A percentile compares a stretch with the other conserved stretches of the same genome.
phyloP scores from a whole-genome alignment of 2,329 filamentous ascomycete genomes.

The Neopestalotiopsis rosae region DNA sequence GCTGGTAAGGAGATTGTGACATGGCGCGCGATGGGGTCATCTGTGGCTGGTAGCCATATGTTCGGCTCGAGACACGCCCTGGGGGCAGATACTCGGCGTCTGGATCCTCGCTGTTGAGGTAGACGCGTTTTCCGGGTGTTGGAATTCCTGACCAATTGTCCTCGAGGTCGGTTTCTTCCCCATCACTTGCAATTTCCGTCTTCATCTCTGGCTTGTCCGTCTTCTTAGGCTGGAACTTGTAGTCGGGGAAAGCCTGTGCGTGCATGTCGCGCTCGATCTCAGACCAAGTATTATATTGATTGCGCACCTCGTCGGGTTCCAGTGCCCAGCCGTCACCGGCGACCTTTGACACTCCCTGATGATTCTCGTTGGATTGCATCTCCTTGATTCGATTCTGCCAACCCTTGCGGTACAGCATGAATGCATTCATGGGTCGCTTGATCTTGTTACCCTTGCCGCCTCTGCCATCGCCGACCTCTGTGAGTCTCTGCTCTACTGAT shows the following conservation, averaged over 20 bases:
- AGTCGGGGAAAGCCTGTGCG: slow-evolving; percentile 81
- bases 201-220: slow-evolving; percentile 45
- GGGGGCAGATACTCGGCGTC: slow-evolving; percentile 34
- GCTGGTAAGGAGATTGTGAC: slow-evolving; percentile 23
- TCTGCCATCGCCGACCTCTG: slow-evolving; percentile 65
- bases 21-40: slow-evolving; percentile 21
- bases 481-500: slow-evolving; percentile 65
- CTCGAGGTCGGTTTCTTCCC: slow-evolving; percentile 39
- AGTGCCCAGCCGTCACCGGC: slow-evolving; percentile 86
- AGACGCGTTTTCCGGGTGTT: slow-evolving; percentile 36
- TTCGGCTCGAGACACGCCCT: slow-evolving; percentile 1
- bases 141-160: slow-evolving; percentile 46
- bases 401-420: slow-evolving; percentile 95
- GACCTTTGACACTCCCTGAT: slow-evolving; percentile 89
- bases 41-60: slow-evolving; percentile 23
- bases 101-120: slow-evolving; percentile 34
- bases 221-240: slow-evolving; percentile 93
- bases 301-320: slow-evolving; percentile 75
- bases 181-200: slow-evolving; percentile 31
- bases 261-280: slow-evolving; percentile 85
- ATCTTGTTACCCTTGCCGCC: slow-evolving; percentile 76
- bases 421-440: slow-evolving; percentile 94
- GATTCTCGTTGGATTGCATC: slow-evolving; percentile 85
- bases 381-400: slow-evolving; percentile 87
- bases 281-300: slow-evolving; percentile 80